These are phyloP conservation scores for Insectozyma bohioensis DNA, from an alignment of 1,139 yeast species.

Conservation along the genomic window DNA sequence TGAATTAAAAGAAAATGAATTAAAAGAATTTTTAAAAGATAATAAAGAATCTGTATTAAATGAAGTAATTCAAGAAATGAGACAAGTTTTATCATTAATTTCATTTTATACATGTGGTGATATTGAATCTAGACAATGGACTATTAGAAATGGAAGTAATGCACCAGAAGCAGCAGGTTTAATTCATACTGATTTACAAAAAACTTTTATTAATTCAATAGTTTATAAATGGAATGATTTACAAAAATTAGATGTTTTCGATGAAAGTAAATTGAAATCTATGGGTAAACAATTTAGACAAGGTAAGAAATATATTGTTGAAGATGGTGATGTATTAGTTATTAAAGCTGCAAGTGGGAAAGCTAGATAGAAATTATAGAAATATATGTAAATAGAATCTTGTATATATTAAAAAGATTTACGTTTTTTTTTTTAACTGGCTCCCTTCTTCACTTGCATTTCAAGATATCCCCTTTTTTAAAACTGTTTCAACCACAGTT, in stretches of 20 bases:
- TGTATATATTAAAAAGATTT: too few relatives aligned
- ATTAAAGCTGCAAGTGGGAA: constrained; percentile 56
- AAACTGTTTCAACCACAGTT: too few relatives aligned
- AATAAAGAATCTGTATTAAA: constrained; percentile 40
- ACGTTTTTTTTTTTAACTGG: too few relatives aligned
- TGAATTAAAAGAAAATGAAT: constrained; percentile 21
- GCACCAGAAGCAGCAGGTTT: constrained; percentile 96
- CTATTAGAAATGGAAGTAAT: constrained; percentile 69
- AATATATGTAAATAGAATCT: constrained; percentile 1
- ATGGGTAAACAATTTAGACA: constrained; percentile 54
- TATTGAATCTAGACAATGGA: constrained; percentile 91
- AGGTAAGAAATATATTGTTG: constrained; percentile 72
- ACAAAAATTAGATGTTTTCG: constrained; percentile 31
- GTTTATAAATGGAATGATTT: constrained; percentile 83
- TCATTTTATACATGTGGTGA: constrained; percentile 93
- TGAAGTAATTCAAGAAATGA: constrained; percentile 57
- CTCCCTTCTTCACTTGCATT: too few relatives aligned
- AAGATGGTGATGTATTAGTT: constrained; percentile 74
- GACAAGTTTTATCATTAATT: constrained; percentile 65
- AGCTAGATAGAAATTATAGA: constrained; percentile 17
- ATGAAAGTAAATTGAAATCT: constrained; percentile 44
- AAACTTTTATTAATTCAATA: constrained; percentile 82
- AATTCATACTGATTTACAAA: constrained; percentile 84
- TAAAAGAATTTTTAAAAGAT: constrained; percentile 17
- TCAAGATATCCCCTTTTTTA: too few relatives aligned